Evolutionary conservation across 495 filamentous ascomycete genomes (phyloP).

Genomic region (Aspergillus saccharolyticus): DNA sequence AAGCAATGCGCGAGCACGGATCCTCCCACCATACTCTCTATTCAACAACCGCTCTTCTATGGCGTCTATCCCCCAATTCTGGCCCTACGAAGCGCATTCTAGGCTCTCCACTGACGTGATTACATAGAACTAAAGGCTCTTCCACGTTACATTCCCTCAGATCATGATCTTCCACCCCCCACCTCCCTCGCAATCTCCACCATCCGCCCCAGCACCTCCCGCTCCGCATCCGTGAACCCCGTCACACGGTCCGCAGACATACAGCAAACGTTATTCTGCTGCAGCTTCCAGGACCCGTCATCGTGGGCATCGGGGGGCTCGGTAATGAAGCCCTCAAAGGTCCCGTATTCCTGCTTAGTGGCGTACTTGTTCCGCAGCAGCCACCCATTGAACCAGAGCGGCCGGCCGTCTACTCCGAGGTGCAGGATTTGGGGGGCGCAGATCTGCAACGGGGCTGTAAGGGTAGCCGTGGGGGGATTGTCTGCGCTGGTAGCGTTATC

Average conservation of each 20-base stretch:
- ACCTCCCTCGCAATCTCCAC: neutral
- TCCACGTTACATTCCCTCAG: too few relatives aligned
- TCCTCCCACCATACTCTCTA: too few relatives aligned
- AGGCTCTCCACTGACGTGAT: too few relatives aligned
- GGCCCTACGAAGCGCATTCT: too few relatives aligned
- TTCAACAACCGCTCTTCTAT: too few relatives aligned
- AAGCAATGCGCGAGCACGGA: too few relatives aligned
- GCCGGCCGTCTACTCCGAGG: constrained; percentile 17
- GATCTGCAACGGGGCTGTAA: too few relatives aligned
- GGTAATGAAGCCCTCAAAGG: constrained; percentile 14
- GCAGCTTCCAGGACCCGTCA: constrained; percentile 10
- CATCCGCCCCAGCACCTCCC: constrained; percentile 8
- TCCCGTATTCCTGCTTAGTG: constrained; percentile 4
- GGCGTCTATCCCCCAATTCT: too few relatives aligned
- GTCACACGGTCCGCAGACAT: constrained; percentile 5
- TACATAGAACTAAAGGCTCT: too few relatives aligned
- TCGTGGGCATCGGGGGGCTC: constrained; percentile 7
- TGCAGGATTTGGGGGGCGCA: constrained; percentile 27
- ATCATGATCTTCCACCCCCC: too few relatives aligned
- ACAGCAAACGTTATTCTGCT: constrained; percentile 13
- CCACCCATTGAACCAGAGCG: constrained; percentile 34
- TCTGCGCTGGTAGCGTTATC: neutral
- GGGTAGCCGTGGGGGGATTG: too few relatives aligned
- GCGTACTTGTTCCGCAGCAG: constrained; percentile 22
- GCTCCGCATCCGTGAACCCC: constrained; percentile 5